Evolutionary conservation across 2,329 filamentous ascomycete species (phyloP).

Genomic region (Calonectria pseudoreteaudii): DNA sequence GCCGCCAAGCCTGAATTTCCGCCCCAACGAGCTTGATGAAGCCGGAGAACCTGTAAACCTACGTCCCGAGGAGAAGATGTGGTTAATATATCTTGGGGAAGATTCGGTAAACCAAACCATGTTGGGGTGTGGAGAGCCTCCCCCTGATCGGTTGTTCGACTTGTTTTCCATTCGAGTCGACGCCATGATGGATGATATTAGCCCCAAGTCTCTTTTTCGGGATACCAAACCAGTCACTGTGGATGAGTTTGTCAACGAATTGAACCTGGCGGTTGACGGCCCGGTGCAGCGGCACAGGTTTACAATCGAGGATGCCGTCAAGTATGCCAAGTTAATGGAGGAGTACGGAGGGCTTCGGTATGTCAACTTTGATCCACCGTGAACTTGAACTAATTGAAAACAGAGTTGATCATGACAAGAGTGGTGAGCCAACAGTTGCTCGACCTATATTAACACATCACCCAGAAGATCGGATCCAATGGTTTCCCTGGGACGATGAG

Average conservation of each 20-base stretch:
- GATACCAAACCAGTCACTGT: slow-evolving; percentile 30
- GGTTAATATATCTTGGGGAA: slow-evolving; percentile 37
- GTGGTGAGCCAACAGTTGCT: neutral
- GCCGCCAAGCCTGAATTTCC: slow-evolving; percentile 21
- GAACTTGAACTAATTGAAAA: slow-evolving; percentile 19
- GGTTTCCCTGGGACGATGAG: slow-evolving; percentile 9
- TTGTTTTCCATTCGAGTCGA: slow-evolving; percentile 39
- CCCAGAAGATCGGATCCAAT: slow-evolving; percentile 39
- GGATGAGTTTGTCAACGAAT: slow-evolving; percentile 32
- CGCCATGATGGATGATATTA: slow-evolving; percentile 37
- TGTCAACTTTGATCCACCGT: neutral
- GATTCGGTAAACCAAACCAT: slow-evolving; percentile 23
- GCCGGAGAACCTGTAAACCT: slow-evolving; percentile 23
- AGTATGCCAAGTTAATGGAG: slow-evolving; percentile 14
- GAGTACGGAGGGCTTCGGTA: slow-evolving; percentile 30
- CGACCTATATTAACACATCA: slow-evolving; percentile 21
- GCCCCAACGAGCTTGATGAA: slow-evolving; percentile 19
- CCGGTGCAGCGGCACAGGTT: slow-evolving; percentile 40
- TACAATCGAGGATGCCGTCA: slow-evolving; percentile 31
- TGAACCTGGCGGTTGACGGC: slow-evolving; percentile 39
- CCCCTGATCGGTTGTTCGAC: neutral
- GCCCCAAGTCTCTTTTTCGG: slow-evolving; percentile 30
- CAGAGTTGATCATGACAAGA: slow-evolving; percentile 10
- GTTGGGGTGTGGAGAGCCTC: neutral
- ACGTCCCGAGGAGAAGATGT: slow-evolving; percentile 38